Base-by-base conservation (phyloP, 345 rosid species). In the Gossypium longicalyx region DNA sequence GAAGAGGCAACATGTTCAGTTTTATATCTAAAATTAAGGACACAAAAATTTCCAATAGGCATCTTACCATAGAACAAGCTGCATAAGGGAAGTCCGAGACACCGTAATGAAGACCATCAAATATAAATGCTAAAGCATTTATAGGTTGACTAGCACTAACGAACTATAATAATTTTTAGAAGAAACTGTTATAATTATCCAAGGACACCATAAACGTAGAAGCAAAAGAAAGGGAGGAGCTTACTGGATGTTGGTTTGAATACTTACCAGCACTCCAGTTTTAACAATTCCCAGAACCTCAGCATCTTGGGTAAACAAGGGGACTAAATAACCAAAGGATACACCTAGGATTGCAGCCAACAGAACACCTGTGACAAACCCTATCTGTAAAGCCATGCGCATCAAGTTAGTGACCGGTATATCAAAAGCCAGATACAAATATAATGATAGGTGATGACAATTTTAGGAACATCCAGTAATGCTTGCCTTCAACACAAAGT, bases 71-170 rank as follows among this genome's bases (percentile, higher is more conserved):
- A 51, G 99, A 91, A 44, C 70, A 72, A 44, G 99, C 98, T 73
- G 98, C 95, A 68, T 91, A 95, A 17, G 87, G 83, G 79, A 95
- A 95, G 86, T 95, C 99, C 0, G 97, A 95, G 80, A 91, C 89
- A 29, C 99, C 99, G 75, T 86, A 95, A 77, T 91, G 98, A 34
- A 95, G 94, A 63, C 99, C 99, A 73, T 92, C 99, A 78, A 91
- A 92, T 63, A 92, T 89, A 80, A 86, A 95, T 34, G 99, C 99
- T 34, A 92, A 80, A 29, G 98, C 95, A 78, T 90, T 94, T 41
- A 95, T 61, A 27, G 99, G 99, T 82, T 92, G 99, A 73, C 93
- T 92, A 27, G 90, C 96, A 47, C 95, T 86, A 15, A 91, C 97
- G 44, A 91, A 93, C 98, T 93, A 88, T 23, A 41, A 75, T 25